Base-by-base conservation (phyloP, 2,329 filamentous ascomycete species). In the Pezicula rhizophila region DNA sequence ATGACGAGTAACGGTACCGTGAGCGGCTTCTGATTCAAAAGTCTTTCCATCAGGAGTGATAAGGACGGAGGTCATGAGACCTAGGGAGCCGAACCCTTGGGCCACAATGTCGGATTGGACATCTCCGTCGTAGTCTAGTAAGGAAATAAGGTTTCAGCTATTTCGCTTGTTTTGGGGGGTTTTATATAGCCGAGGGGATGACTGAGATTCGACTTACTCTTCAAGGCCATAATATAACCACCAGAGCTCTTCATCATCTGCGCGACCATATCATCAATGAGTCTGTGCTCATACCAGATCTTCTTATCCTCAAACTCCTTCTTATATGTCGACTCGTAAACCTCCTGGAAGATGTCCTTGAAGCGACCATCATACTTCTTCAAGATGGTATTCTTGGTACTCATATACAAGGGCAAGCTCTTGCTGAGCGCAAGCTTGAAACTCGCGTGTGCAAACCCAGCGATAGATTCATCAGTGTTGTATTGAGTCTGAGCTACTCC, bases 191-290 rank as follows among this genome's bases (percentile, higher is more conserved):
- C 6, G 18, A 42, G 25, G 35, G 26, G 17, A 17, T 56, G 31
- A 47, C 42, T 40, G 20, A 15, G 14, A 6, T 35, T 31, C 18
- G 47, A 76, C 84, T 70, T 68, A 95, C 89, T 97, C 85, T 99
- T 99, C 70, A 97, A 82, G 54, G 93, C 93, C 79, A 97, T 96
- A 68, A 97, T 82, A 73, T 93, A 96, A 56, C 93, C 93, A 61
- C 93, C 93, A 64, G 85, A 82, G 73, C 87, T 93, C 87, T 99
- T 99, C 79, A 99, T 87, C 93, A 99, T 99, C 80, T 99, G 93
- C 44, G 93, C 93, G 57, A 99, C 93, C 93, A 99, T 97, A 74
- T 99, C 93, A 73, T 99, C 93, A 66, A 99, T 97, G 60, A 99
- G 79, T 65, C 93, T 87, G 76, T 99, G 93, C 84, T 99, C 93